Evolutionary conservation across 495 filamentous ascomycete species (phyloP).

Genomic region (Daldinia bambusicola): DNA sequence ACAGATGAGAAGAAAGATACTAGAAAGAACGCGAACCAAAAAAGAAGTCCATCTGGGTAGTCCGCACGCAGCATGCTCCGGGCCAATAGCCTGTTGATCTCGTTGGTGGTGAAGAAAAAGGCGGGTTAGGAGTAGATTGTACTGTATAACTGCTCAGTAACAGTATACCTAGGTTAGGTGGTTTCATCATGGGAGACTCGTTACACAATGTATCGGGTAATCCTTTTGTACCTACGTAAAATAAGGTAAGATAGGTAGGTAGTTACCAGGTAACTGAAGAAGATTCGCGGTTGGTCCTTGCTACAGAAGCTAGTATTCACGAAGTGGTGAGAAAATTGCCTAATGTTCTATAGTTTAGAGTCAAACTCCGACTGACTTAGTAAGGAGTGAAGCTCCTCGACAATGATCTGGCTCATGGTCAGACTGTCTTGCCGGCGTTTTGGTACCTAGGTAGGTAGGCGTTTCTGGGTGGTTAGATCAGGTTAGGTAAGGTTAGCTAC

Average conservation of each 20-base stretch:
- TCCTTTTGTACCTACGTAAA: not conserved
- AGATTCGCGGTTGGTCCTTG: no score
- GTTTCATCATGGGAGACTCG: no score
- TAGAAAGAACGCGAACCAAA: no score
- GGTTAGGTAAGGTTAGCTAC: no score
- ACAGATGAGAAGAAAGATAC: no score
- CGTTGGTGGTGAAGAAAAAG: not conserved
- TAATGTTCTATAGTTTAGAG: not conserved
- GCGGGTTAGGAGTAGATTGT: not conserved
- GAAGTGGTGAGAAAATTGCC: no score
- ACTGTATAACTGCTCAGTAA: not conserved
- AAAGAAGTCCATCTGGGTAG: conserved; percentile 1
- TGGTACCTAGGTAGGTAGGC: no score
- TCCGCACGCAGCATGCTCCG: not conserved
- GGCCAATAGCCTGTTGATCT: not conserved
- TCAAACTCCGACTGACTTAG: not conserved
- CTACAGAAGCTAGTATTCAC: no score
- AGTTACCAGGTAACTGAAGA: no score
- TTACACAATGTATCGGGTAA: not conserved
- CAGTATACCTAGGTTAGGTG: no score
- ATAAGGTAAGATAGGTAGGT: no score
- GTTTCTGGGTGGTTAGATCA: not conserved
- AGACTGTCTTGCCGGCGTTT: not conserved
- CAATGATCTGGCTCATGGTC: not conserved
- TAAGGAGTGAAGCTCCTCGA: not conserved